Conservation (phyloP, 306 rosid species). For the Casuarina glauca region DNA sequence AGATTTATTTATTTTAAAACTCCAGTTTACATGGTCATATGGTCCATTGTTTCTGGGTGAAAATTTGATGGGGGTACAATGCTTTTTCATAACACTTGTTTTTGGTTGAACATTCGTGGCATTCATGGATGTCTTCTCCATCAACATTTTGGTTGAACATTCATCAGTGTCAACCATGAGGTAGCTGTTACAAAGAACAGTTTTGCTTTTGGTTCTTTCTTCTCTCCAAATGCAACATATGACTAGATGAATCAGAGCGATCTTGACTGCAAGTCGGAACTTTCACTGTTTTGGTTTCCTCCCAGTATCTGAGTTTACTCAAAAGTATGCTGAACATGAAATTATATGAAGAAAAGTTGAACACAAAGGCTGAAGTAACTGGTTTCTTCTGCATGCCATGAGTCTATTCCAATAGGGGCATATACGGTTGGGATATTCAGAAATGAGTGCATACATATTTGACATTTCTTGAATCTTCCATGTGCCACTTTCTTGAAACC, state of each 20-base stretch:
- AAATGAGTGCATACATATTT: background rate
- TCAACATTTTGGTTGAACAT: background rate
- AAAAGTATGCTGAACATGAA: background rate
- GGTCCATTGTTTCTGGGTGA: background rate
- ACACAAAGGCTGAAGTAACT: background rate
- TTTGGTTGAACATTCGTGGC: background rate
- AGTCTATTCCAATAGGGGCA: background rate
- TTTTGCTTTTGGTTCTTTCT: no score
- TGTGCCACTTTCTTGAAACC: background rate
- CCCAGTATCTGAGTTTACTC: background rate
- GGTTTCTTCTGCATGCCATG: background rate
- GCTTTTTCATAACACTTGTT: background rate
- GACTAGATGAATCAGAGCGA: background rate
- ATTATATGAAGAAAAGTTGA: background rate
- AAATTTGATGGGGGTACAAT: background rate
- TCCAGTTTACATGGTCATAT: background rate
- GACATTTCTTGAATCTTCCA: background rate
- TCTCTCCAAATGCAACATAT: background rate
- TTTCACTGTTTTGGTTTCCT: background rate
- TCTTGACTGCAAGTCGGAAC: background rate
- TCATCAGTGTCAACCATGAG: background rate
- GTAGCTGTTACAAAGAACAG: background rate
- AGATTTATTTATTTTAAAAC: slow-evolving; percentile 4
- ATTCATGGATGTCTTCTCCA: background rate
- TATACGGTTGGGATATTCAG: background rate